phyloP scores from a whole-genome alignment of 257 asterid species.

The Jacaranda mimosifolia region DNA sequence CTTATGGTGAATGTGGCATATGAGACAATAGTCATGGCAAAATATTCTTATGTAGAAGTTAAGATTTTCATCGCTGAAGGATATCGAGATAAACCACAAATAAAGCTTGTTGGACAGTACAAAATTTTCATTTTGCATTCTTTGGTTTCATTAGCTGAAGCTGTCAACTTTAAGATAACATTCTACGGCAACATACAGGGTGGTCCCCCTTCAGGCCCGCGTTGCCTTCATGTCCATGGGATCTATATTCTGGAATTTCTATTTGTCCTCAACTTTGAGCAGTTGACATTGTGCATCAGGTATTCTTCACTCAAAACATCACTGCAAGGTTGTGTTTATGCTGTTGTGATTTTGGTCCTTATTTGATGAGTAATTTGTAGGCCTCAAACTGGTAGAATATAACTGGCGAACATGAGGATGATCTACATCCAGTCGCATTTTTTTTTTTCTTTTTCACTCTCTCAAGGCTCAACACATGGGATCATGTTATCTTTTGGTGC shows the following conservation, averaged over 20 bases:
- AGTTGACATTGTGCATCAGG: conserved; percentile 51
- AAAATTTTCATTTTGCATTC: neutral
- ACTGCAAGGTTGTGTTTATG: neutral
- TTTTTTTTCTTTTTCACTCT: too few relatives aligned
- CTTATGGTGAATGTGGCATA: too few relatives aligned
- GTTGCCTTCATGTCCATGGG: conserved; percentile 97
- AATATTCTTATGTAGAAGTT: too few relatives aligned
- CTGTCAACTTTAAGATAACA: neutral
- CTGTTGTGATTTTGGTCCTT: neutral
- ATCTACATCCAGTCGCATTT: too few relatives aligned
- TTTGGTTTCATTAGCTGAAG: conserved; percentile 13
- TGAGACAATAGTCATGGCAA: too few relatives aligned
- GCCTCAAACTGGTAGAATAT: too few relatives aligned
- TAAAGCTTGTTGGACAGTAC: too few relatives aligned
- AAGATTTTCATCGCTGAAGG: too few relatives aligned
- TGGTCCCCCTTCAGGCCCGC: conserved; percentile 89
- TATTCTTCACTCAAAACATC: conserved; percentile 3
- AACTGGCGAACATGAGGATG: too few relatives aligned
- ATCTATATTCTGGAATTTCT: conserved; percentile 94
- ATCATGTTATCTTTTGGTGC: too few relatives aligned
- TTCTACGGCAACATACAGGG: conserved; percentile 52
- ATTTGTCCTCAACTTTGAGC: conserved; percentile 82
- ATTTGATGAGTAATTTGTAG: too few relatives aligned
- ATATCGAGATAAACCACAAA: neutral
- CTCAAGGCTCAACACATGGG: too few relatives aligned